Conservation (phyloP, 2,329 filamentous ascomycete species). For the Cytospora piceicola region DNA sequence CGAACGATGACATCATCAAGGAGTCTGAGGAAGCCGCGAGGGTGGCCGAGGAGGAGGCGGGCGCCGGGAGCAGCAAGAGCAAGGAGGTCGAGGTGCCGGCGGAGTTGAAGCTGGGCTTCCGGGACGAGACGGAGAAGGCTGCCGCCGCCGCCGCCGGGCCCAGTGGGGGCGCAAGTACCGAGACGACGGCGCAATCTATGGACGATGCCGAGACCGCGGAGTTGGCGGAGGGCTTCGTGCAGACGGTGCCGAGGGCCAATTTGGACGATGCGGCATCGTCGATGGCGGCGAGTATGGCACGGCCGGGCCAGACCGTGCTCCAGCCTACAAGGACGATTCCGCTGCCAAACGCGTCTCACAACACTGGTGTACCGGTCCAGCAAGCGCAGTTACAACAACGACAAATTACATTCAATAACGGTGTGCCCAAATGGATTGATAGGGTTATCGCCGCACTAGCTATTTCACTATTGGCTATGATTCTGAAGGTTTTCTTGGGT, state of each 20-base stretch:
- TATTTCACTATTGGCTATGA: slow-evolving; percentile 70
- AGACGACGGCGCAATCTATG: slow-evolving; percentile 29
- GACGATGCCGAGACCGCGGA: slow-evolving; percentile 50
- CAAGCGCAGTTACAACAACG: slow-evolving; percentile 27
- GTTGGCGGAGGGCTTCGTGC: slow-evolving; percentile 62
- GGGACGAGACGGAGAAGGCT: slow-evolving; percentile 66
- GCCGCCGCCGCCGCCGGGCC: slow-evolving; percentile 25
- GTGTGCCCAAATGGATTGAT: slow-evolving; percentile 76
- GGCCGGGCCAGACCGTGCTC: slow-evolving; percentile 38
- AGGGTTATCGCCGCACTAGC: slow-evolving; percentile 76
- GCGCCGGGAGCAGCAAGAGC: slow-evolving; percentile 33
- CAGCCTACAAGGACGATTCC: slow-evolving; percentile 44
- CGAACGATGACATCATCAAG: slow-evolving; percentile 73
- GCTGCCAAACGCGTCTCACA: slow-evolving; percentile 30
- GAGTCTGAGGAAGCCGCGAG: slow-evolving; percentile 67
- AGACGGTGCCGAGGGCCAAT: slow-evolving; percentile 45
- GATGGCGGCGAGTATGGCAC: slow-evolving; percentile 28
- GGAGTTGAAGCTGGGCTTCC: slow-evolving; percentile 69
- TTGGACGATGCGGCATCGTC: slow-evolving; percentile 25
- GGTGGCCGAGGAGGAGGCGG: slow-evolving; percentile 36
- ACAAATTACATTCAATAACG: slow-evolving; percentile 41
- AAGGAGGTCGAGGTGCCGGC: slow-evolving; percentile 54
- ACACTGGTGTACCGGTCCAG: slow-evolving; percentile 16
- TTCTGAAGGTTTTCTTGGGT: slow-evolving; percentile 58
- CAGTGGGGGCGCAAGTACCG: slow-evolving; percentile 20